Percentiles rank a stretch among this genome's conserved stretches.
Conservation (phyloP, 2,329 filamentous ascomycete genomes). For the Macrophomina pseudophaseolina region DNA sequence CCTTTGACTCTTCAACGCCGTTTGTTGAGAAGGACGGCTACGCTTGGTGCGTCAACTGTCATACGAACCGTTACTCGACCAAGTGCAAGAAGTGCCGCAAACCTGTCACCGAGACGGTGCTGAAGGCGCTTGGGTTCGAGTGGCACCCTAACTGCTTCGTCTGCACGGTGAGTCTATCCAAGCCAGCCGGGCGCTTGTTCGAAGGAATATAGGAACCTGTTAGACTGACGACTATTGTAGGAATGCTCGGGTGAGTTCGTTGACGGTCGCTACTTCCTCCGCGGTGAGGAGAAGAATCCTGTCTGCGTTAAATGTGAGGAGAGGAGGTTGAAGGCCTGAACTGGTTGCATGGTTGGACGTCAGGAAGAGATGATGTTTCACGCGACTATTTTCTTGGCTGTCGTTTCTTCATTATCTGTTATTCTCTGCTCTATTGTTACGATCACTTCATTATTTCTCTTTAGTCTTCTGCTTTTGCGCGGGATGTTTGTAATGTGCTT, state of each 20-base stretch:
- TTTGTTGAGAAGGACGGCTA: constrained; percentile 99
- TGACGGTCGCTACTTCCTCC: constrained; percentile 67
- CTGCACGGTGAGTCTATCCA: constrained; percentile 61
- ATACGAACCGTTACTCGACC: constrained; percentile 86
- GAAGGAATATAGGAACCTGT: neutral
- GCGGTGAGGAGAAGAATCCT: constrained; percentile 62
- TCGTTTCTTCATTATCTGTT: neutral
- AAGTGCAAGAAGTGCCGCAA: constrained; percentile 86
- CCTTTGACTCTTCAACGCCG: constrained; percentile 67
- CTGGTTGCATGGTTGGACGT: no score
- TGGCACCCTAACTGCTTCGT: constrained; percentile 95
- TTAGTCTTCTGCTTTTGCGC: neutral
- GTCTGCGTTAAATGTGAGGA: constrained; percentile 69
- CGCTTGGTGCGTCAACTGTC: constrained; percentile 93
- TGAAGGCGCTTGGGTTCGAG: constrained; percentile 85
- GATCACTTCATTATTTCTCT: neutral
- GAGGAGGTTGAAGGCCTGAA: constrained; percentile 63
- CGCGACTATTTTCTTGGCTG: neutral
- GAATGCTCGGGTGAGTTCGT: constrained; percentile 66
- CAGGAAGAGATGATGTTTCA: neutral
- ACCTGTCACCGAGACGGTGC: constrained; percentile 86
- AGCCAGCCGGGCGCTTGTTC: neutral
- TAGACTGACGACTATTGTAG: constrained; percentile 38
- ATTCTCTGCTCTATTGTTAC: constrained; percentile 10
- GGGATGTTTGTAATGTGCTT: constrained; percentile 2